These are phyloP conservation scores for Mycosarcoma mackinlayi DNA, from an alignment of 1,284 basidiomycete species.

Conservation along the genomic window DNA sequence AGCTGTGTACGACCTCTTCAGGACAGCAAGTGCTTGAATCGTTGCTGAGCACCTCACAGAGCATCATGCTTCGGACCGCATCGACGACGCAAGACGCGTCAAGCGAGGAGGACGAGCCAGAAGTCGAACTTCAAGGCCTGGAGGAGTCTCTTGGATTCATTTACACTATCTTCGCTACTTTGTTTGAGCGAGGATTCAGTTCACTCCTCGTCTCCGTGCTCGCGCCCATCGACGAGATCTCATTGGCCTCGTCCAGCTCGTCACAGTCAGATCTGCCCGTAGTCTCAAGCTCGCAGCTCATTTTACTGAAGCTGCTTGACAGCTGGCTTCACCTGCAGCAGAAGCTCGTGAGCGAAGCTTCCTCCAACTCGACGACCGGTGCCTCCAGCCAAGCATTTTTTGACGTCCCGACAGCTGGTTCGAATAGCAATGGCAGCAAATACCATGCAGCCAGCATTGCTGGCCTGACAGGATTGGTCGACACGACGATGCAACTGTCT, in stretches of 20 bases:
- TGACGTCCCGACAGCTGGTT: not conserved
- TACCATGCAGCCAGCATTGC: not conserved
- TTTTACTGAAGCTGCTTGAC: slow-evolving; percentile 51
- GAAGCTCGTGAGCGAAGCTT: slow-evolving; percentile 5
- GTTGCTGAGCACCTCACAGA: slow-evolving; percentile 31
- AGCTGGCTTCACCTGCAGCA: slow-evolving; percentile 42
- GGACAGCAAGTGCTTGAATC: slow-evolving; percentile 24
- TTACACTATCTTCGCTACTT: slow-evolving; percentile 42
- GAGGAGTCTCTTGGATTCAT: slow-evolving; percentile 48
- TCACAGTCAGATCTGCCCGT: slow-evolving; percentile 16
- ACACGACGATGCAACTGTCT: slow-evolving; percentile 27
- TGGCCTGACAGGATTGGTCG: slow-evolving; percentile 24
- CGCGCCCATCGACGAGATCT: slow-evolving; percentile 22
- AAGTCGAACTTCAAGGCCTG: slow-evolving; percentile 16
- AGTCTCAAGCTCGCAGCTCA: slow-evolving; percentile 43
- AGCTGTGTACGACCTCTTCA: slow-evolving; percentile 21
- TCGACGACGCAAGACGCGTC: not conserved
- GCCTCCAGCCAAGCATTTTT: not conserved
- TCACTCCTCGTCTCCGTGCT: slow-evolving; percentile 25
- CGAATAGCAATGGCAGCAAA: not conserved
- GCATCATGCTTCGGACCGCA: slow-evolving; percentile 36
- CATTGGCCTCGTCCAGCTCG: not conserved
- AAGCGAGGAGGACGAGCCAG: slow-evolving; percentile 14
- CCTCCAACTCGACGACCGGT: not conserved
- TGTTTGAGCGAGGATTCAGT: slow-evolving; percentile 36